Evolutionary conservation across 352 stramenopile genomes (phyloP), one percentile per base, ranked within the genome.

Genomic region (Pythium utonaiense): DNA sequence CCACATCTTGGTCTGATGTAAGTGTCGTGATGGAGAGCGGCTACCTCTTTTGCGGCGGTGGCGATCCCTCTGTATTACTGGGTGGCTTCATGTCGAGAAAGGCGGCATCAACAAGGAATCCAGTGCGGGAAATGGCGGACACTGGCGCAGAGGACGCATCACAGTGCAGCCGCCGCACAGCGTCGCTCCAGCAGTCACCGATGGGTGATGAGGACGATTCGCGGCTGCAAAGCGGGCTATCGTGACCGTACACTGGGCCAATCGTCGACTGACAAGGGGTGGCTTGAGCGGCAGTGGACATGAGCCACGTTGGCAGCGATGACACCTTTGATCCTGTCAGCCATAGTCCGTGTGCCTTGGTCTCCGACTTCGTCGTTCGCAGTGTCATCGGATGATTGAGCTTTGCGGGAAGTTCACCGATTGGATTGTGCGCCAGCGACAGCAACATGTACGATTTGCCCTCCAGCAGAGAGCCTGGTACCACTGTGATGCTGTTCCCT

Each of bases 371-470:
- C 21, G 55, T 40, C 6, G 31, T 31, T 27, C 31, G 52, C 8
- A 57, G 21, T 17, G 24, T n/a, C 5, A 53, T 4, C 13, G n/a
- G n/a, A 3, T 17, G 1, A 27, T 19, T 41, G 0, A 52, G 41
- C 12, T 47, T 8, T 3, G 12, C 25, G 14, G 58, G 58, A 1
- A 65, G 58, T 25, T 34, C 19, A 5, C n/a, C 1, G 27, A 60
- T 45, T 3, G 59, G 59, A 42, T 66, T 66, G 14, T 40, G 16
- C 13, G 51, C 41, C 3, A 66, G 52, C 16, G 51, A 66, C 17
- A 66, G 42, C 38, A 57, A 25, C 17, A 47, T 19, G 33, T 52
- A 60, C 2, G 59, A 38, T 13, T 56, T 47, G 5, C 36, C 31
- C 12, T 42, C 28, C 13, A 66, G 31, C 3, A 66, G 34, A 0